These are phyloP conservation scores for Vicia faba DNA, from an alignment of 306 rosid species.

Conservation along the genomic window DNA sequence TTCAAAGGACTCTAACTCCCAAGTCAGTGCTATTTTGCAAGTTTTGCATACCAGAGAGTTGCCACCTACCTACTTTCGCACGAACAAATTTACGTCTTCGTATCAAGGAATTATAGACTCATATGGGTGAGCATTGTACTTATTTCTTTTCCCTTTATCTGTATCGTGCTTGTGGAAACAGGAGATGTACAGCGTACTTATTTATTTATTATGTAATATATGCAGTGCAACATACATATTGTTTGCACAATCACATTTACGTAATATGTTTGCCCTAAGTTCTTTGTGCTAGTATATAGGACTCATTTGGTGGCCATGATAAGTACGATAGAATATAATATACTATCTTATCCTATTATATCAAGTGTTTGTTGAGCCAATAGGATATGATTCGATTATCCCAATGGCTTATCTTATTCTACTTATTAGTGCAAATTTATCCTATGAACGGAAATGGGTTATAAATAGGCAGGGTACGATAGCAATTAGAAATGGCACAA, in stretches of 20 bases:
- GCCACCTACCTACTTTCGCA: slow-evolving; percentile 71
- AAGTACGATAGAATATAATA: background rate
- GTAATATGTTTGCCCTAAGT: slow-evolving; percentile 6
- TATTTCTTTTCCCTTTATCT: slow-evolving; percentile 15
- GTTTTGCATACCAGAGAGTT: slow-evolving; percentile 70
- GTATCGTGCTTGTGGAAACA: slow-evolving; percentile 25
- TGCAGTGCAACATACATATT: slow-evolving; percentile 25
- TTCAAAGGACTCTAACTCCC: slow-evolving; percentile 68
- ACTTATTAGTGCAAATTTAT: background rate
- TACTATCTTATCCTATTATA: background rate
- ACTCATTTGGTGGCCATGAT: background rate
- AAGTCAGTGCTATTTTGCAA: slow-evolving; percentile 77
- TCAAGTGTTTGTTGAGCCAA: background rate
- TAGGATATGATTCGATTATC: background rate
- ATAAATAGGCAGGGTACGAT: background rate
- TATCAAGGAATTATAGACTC: slow-evolving; percentile 84
- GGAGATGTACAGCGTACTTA: slow-evolving; percentile 21
- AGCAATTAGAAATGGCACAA: background rate
- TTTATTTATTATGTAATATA: slow-evolving; percentile 16
- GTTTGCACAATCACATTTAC: slow-evolving; percentile 27
- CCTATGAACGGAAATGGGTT: background rate
- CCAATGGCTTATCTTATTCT: background rate
- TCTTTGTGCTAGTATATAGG: background rate
- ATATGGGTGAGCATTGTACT: slow-evolving; percentile 66
- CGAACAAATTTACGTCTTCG: slow-evolving; percentile 73